phyloP scores from a whole-genome alignment of 2,329 filamentous ascomycete species.

The Talaromyces marneffei region DNA sequence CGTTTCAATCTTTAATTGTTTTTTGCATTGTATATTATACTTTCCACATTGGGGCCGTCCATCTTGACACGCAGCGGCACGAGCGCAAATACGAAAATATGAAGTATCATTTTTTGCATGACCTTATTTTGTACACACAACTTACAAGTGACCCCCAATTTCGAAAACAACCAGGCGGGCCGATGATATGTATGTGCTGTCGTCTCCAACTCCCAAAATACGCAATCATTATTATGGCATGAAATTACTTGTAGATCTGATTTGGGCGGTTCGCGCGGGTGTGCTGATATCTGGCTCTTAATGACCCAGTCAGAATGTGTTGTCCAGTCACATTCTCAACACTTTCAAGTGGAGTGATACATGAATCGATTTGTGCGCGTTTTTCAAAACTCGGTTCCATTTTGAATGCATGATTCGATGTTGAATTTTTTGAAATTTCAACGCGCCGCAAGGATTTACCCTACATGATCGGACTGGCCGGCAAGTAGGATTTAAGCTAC shows the following conservation, averaged over 20 bases:
- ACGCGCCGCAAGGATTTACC: not conserved
- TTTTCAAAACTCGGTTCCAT: not conserved
- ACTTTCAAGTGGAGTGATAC: not conserved
- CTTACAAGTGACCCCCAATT: not conserved
- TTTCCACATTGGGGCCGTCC: not conserved
- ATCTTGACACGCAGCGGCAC: not conserved
- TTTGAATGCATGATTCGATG: not conserved
- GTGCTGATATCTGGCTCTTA: not conserved
- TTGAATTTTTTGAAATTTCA: not conserved
- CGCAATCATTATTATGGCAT: not conserved
- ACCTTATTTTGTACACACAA: not conserved
- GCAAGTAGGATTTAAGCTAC: not conserved
- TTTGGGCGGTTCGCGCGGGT: constrained; percentile 8
- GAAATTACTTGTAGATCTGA: not conserved
- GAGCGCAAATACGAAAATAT: constrained; percentile 1
- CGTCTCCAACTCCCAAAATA: too few relatives aligned
- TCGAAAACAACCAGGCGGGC: not conserved
- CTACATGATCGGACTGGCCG: not conserved
- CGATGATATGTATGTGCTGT: not conserved
- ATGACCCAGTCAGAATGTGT: not conserved
- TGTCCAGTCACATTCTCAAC: not conserved
- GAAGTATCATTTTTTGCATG: not conserved
- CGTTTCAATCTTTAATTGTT: not conserved
- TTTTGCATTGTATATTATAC: not conserved
- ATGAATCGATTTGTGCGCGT: not conserved